Base-by-base conservation (phyloP, 2,329 filamentous ascomycete species). In the Apiospora sp. region DNA sequence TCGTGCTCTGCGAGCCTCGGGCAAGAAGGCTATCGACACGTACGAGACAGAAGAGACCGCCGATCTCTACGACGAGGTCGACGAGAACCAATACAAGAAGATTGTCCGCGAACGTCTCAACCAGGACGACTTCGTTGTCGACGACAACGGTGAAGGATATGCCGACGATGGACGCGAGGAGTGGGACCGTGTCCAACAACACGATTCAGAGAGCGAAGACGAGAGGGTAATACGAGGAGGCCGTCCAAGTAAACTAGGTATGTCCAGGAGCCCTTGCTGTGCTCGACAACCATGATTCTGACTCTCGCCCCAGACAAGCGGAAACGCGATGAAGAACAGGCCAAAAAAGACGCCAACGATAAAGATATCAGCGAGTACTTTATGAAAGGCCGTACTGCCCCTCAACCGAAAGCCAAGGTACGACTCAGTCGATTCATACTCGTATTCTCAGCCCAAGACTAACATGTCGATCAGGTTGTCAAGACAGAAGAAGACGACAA, bases 1-100 rank as follows among this genome's bases (percentile, higher is more conserved):
- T 76, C 90, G 90, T 79, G 95, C 94, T 81, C 90, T 97, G 76
- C 93, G 95, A 80, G 91, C 94, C 78, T 91, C 95, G 71, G 96
- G 96, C 84, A 98, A 97, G 87, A 98, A 96, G 84, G 92, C 92
- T 76, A 92, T 97, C 75, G 93, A 95, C 78, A 91, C 89, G 73
- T 99, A 98, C 85, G 87, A 98, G 83, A 90, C 98, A 74, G 90
- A 94, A 78, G 92, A 98, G 75, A 93, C 94, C 78, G 90, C 92
- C 76, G 91, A 94, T 77, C 87, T 99, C 64, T 99, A 98, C 85
- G 96, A 98, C 75, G 95, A 97, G 79, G 95, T 99, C 68, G 95
- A 98, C 80, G 96, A 99, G 79, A 96, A 96, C 79, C 93, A 94
- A 70, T 99, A 99, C 87, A 98, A 98, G 86, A 97, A 97, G 82